Conservation (phyloP, 371 early-diverging fungal species). For the Mortierella sp. region DNA sequence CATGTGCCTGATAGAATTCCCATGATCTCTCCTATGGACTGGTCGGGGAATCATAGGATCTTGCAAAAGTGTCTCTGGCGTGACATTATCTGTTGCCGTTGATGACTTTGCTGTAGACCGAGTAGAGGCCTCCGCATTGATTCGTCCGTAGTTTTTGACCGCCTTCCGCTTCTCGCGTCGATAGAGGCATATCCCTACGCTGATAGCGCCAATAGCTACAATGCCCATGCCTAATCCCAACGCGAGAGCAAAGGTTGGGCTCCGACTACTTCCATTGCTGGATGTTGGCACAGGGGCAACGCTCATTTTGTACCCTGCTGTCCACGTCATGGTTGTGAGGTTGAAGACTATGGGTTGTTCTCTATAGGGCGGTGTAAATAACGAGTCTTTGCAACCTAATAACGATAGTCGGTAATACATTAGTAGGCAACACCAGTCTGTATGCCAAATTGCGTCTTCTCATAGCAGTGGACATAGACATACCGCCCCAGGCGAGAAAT, state of each 20-base stretch:
- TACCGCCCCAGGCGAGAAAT: conserved; percentile 37
- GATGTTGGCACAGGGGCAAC: not conserved
- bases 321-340: conserved; percentile 15
- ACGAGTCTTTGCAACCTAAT: conserved; percentile 17
- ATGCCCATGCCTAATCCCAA: conserved; percentile 14
- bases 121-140: not conserved
- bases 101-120: not conserved
- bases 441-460: not conserved
- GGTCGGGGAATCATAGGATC: too few species aligned
- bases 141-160: not conserved
- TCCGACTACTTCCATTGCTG: not conserved
- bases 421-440: not conserved
- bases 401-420: not conserved
- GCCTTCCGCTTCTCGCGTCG: conserved; percentile 22
- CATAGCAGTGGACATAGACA: not conserved
- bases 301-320: conserved; percentile 13
- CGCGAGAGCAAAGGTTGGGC: not conserved
- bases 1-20: too few species aligned
- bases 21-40: too few species aligned
- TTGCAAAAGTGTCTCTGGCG: too few species aligned
- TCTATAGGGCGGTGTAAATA: not conserved
- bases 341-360: conserved; percentile 12
- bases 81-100: not conserved
- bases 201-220: not conserved
- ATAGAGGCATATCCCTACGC: conserved; percentile 12